Evolutionary conservation across 2,329 filamentous ascomycete species (phyloP).

Genomic region (Ophiocordyceps australis): DNA sequence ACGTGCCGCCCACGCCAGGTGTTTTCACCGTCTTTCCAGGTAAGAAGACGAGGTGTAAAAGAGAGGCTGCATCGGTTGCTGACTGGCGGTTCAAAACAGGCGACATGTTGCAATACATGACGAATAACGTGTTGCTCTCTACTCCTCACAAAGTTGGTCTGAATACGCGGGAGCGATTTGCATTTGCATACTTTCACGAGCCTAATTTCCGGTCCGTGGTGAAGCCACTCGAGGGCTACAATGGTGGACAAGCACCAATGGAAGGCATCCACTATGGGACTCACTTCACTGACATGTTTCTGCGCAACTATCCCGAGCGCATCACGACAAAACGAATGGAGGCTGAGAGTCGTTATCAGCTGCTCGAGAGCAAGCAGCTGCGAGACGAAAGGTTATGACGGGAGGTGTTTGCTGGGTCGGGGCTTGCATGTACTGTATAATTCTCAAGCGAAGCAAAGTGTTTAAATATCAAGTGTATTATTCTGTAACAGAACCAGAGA

Average conservation of each 20-base stretch:
- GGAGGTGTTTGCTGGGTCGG: no score
- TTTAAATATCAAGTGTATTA: no score
- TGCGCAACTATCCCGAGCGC: constrained; percentile 28
- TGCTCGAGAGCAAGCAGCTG: constrained; percentile 5
- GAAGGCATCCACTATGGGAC: constrained; percentile 31
- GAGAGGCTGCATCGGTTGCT: not conserved
- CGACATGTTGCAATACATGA: constrained; percentile 33
- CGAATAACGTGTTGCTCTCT: constrained; percentile 22
- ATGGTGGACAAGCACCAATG: constrained; percentile 9
- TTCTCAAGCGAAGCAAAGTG: no score
- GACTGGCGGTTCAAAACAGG: constrained; percentile 9
- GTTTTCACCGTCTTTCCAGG: constrained; percentile 30
- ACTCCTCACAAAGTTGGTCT: constrained; percentile 32
- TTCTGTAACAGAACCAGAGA: no score
- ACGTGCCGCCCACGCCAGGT: constrained; percentile 22
- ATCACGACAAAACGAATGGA: constrained; percentile 20
- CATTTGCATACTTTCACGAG: constrained; percentile 32
- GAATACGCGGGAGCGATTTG: constrained; percentile 25
- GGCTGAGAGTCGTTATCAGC: constrained; percentile 9
- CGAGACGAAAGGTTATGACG: constrained; percentile 7
- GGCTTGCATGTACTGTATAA: no score
- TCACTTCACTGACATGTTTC: constrained; percentile 31
- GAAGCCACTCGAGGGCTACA: constrained; percentile 20
- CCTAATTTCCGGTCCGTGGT: constrained; percentile 26
- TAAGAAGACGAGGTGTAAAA: constrained; percentile 5